phyloP scores from a whole-genome alignment of 2,329 filamentous ascomycete species.

The Nothophoma quercina region DNA sequence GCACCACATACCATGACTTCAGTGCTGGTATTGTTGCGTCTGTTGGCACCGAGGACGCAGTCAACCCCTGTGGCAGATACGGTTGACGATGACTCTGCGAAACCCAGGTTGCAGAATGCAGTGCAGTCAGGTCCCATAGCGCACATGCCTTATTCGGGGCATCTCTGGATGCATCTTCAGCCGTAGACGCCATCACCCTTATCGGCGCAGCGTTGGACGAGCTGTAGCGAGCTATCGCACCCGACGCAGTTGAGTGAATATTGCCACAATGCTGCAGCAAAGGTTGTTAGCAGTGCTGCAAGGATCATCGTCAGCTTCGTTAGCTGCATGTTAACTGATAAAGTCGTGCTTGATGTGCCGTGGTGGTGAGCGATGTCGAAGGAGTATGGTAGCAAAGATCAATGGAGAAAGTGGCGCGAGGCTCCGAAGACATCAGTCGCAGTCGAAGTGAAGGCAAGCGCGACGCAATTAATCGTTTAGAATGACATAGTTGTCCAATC shows the following conservation, averaged over 20 bases:
- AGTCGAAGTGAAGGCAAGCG: not conserved
- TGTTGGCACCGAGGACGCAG: constrained; percentile 7
- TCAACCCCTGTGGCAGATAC: not conserved
- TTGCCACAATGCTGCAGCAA: not conserved
- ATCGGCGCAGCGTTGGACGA: too few relatives aligned
- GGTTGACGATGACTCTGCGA: not conserved
- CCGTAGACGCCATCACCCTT: too few relatives aligned
- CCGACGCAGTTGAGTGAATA: not conserved
- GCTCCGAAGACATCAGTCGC: not conserved
- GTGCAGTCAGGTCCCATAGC: too few relatives aligned
- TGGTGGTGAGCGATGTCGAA: not conserved
- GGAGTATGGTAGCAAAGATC: too few relatives aligned
- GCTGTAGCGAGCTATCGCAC: too few relatives aligned
- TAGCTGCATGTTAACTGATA: not conserved
- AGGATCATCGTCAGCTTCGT: not conserved
- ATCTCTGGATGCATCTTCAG: too few relatives aligned
- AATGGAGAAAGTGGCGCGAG: not conserved
- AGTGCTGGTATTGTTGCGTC: not conserved
- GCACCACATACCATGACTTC: constrained; percentile 3
- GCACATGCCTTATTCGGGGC: too few relatives aligned
- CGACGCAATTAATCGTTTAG: not conserved
- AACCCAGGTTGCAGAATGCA: too few relatives aligned
- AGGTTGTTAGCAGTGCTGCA: not conserved
- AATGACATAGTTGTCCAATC: not conserved
- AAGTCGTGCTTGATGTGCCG: not conserved